Conservation (phyloP, 2,329 filamentous ascomycete species). For the Ophiocordyceps camponoti-leonardi region DNA sequence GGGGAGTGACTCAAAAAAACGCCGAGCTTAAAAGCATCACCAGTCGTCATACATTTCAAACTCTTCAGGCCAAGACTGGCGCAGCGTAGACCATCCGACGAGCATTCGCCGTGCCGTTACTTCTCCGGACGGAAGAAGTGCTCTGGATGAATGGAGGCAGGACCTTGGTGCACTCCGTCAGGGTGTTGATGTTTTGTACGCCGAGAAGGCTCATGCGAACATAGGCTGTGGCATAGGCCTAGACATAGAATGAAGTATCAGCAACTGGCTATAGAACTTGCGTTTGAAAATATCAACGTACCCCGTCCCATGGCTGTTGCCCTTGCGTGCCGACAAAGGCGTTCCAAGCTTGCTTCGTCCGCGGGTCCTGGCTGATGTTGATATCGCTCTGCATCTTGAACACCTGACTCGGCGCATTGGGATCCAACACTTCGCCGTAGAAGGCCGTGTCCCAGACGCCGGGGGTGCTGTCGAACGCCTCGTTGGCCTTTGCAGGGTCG, state of each 20-base stretch:
- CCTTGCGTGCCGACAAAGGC: conserved; percentile 12
- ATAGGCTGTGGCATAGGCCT: conserved; percentile 32
- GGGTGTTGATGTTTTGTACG: conserved; percentile 33
- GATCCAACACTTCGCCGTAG: conserved; percentile 20
- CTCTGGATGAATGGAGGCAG: conserved; percentile 1
- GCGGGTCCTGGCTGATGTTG: conserved; percentile 16
- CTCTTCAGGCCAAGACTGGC: no score
- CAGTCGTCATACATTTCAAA: no score
- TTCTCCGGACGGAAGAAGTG: not conserved
- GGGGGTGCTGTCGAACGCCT: conserved; percentile 31
- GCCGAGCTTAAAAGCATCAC: no score
- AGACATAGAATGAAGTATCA: not conserved
- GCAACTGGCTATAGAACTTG: not conserved
- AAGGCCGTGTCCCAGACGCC: conserved; percentile 33
- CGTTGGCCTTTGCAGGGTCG: conserved; percentile 18
- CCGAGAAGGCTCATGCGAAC: conserved; percentile 34
- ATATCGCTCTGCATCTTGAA: conserved; percentile 23
- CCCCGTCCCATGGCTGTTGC: not conserved
- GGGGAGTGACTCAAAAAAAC: no score
- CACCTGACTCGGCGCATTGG: conserved; percentile 12
- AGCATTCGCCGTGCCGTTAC: no score
- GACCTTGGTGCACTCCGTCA: conserved; percentile 34
- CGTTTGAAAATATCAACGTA: not conserved
- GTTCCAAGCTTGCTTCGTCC: conserved; percentile 10
- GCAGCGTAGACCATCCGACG: no score